Base-by-base conservation (phyloP, 768 basidiomycete genomes). In the Cystofilobasidium ferigula region DNA sequence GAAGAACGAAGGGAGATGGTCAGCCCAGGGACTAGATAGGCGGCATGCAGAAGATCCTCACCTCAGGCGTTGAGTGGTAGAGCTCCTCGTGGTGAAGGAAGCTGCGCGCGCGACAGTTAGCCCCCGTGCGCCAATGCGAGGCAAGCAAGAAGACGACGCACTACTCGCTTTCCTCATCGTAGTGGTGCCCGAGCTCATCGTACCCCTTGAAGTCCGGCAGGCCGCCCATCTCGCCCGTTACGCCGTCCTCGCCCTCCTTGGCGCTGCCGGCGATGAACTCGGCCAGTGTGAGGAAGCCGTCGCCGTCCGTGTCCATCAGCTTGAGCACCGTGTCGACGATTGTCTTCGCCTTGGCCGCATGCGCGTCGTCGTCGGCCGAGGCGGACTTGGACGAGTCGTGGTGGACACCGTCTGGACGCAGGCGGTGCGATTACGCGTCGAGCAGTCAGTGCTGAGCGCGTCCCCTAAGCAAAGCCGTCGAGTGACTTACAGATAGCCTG, bases 1-100 rank as follows among this genome's bases (percentile, higher is more conserved):
- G 2, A 32, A 54, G 51, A 2, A 8, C 6, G 7, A 2, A 54
- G 32, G 32, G 26, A 4, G 20, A 7, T 18, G 24, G 26, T 51
- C 26, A 51, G 48, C 7, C n/a, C n/a, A n/a, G n/a, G n/a, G n/a
- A n/a, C n/a, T n/a, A n/a, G n/a, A n/a, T n/a, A n/a, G n/a, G n/a
- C n/a, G n/a, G n/a, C n/a, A n/a, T n/a, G n/a, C n/a, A 32, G 3
- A 22, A 14, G n/a, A n/a, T n/a, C n/a, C n/a, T n/a, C n/a, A 54
- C 51, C 30, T 98, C 95, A 0, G 92, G 93, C 40, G 94, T 97
- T 34, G 85, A 86, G 77, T 99, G 95, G 80, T 81, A 95, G 77
- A 72, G 67, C 86, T 91, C 93, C 84, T 99, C 95, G 77, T 99
- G 95, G 73, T 98, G 93, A 57, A 77, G 68, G 69, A 76, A 76